Base-by-base conservation (phyloP, 768 basidiomycete genomes). In the Flagelloscypha sp. region DNA sequence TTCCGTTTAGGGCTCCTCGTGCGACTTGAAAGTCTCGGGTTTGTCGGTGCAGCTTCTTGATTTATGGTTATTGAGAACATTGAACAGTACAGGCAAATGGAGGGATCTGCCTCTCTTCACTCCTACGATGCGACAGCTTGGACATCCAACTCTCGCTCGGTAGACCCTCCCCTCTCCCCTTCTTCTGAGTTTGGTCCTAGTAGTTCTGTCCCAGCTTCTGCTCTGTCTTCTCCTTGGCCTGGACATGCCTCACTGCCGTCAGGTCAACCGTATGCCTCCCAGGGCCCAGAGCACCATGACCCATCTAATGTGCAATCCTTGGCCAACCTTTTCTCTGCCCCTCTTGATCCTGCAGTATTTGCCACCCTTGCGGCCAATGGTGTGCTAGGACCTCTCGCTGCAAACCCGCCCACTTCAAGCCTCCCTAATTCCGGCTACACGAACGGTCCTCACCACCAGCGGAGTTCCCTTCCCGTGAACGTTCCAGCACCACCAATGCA, bases 321-420 rank as follows among this genome's bases (percentile, higher is more conserved):
- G 82, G 58, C 54, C 17, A 59, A 64, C 44, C 35, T 81, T 13
- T 81, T 80, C 53, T 62, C 79, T n/a, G 52, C 70, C 3, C 74
- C 83, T 2, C 61, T 83, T 33, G 68, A 78, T 41, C 74, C 78
- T 5, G 52, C 68, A 28, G 58, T 75, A 22, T 82, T 80, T 47
- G 70, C 75, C 25, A 68, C 71, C 23, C 68, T 84, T 27, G 67
- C 74, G 9, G 70, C 79, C 3, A 75, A 74, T 48, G 76, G 73
- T 46, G 62, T 74, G 30, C 56, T 84, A 25, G 63, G 59, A 32
- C 64, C 63, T 49, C 49, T 48, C 54, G 35, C 43, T 38, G 54
- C 38, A 20, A 40, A 30, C 53, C 53, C 35, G 42, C 35, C 29
- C 51, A 43, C 42, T 56, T 46, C 39, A 33, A 35, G 28, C 40